Base-by-base conservation (phyloP, 164 flowering plant species). In the Chimonanthus praecox region DNA sequence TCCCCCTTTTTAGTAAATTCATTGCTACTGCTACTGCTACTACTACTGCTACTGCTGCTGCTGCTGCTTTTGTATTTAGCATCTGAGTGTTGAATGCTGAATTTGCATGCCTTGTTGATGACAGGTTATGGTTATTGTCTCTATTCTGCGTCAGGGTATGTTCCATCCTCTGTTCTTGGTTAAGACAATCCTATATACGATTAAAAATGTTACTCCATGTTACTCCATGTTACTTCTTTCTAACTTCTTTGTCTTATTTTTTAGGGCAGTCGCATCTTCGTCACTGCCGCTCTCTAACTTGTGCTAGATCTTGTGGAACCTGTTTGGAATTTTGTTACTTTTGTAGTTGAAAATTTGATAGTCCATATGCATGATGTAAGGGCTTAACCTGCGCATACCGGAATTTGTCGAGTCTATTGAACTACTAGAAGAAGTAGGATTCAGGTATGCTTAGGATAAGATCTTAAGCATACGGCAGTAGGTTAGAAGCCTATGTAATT, bases 91-190 rank as follows among this genome's bases (percentile, higher is more conserved):
- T 33, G 33, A 33, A 33, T 33, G 33, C 33, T 33, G 33, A 33
- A 33, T 33, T 33, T 33, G 33, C 33, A 33, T 33, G 33, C 33
- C 33, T 33, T 33, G 33, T 33, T 16, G 7, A 11, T 67, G 76
- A 6, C 87, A 92, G 97, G 97, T 77, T 84, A 88, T 51, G 94
- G 81, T 48, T 88, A 81, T 67, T 92, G 97, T 73, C 4, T 13
- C 8, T 92, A 85, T 76, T 49, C 83, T 2, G 43, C 87, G 48
- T 65, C 94, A 4, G 85, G 88, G 92, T 90, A 85, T 63, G 83
- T 77, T 7, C 64, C 10, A 33, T 45, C 8, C 33, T 64, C 15
- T 47, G 49, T 6, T 46, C n/a, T 4, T 13, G 62, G n/a, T 69
- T 33, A 51, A 48, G 49, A 66, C 45, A 16, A 66, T 6, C 1